Base-by-base conservation (phyloP, 768 basidiomycete genomes). In the Psilocybe subaeruginosa region DNA sequence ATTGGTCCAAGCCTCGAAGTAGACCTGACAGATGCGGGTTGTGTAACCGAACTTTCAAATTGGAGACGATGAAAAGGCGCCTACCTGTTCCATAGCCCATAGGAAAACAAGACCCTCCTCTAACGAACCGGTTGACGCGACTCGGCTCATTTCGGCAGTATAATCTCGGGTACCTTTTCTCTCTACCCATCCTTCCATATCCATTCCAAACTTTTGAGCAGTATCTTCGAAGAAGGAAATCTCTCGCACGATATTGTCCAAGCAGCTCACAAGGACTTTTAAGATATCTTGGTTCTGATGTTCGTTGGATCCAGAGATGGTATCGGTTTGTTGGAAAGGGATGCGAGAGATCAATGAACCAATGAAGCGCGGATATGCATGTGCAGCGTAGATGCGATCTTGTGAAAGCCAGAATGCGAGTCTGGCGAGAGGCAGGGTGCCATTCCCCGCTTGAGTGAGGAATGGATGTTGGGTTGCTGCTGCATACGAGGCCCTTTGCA, bases 51-150 rank as follows among this genome's bases (percentile, higher is more conserved):
- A 17, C 17, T 23, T 3, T 39, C 5, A 49, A 46, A 51, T n/a
- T 33, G 29, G 31, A 29, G 52, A 35, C 17, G 33, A 52, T 43
- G 16, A 62, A 53, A 30, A 45, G n/a, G 6, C 9, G 58, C 58
- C 19, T 57, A 90, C 90, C 76, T 83, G 81, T 70, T 92, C 91
- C 90, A 92, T 92, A 0, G 87, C 87, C 90, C 90, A 92, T 12
- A 93, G 73, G 62, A 92, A 87, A 1, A 92, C 76, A 19, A 93
- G 72, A 0, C 87, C 88, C 45, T 92, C 90, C 52, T 83, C 81
- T 17, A 90, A 64, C 0, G 74, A 76, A 3, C 78, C 82, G 14
- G 73, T 66, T 4, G 76, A 73, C 3, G 79, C 78, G 2, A 86
- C 74, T 5, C 85, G 78, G 2, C 79, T 79, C 85, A 92, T 87